Conservation (phyloP, 169 alveolate genomes). For the Eimeria sp. region DNA sequence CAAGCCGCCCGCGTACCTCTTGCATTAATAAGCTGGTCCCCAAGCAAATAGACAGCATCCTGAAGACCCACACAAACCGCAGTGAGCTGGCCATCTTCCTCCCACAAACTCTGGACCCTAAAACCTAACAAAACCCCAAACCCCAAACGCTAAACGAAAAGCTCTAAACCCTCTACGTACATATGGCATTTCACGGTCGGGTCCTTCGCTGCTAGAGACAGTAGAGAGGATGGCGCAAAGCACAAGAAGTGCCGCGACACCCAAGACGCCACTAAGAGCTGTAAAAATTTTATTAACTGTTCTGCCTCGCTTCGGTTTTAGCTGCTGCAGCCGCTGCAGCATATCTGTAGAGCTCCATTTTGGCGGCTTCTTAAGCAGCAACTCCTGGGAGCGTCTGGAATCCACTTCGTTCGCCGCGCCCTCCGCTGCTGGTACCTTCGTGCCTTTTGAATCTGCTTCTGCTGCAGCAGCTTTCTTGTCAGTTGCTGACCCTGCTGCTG, state of each 20-base stretch:
- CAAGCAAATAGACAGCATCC: too few relatives aligned
- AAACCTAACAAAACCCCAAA: too few relatives aligned
- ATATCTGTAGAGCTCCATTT: neutral
- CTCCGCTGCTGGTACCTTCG: neutral
- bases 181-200: neutral
- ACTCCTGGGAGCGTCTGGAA: too few relatives aligned
- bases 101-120: too few relatives aligned
- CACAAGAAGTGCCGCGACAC: neutral
- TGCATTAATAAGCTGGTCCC: too few relatives aligned
- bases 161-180: neutral
- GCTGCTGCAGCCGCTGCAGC: constrained; percentile 50
- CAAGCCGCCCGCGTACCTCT: too few relatives aligned
- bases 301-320: constrained; percentile 1
- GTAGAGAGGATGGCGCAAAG: neutral
- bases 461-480: neutral
- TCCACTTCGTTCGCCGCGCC: too few relatives aligned
- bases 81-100: too few relatives aligned
- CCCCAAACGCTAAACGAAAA: neutral
- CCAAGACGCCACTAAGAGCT: neutral
- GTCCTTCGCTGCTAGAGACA: neutral
- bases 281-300: neutral
- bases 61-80: too few relatives aligned
- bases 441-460: neutral
- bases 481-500: neutral
- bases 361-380: too few relatives aligned